phyloP scores from a whole-genome alignment of 2,329 filamentous ascomycete genomes.

The Didymella pomorum region DNA sequence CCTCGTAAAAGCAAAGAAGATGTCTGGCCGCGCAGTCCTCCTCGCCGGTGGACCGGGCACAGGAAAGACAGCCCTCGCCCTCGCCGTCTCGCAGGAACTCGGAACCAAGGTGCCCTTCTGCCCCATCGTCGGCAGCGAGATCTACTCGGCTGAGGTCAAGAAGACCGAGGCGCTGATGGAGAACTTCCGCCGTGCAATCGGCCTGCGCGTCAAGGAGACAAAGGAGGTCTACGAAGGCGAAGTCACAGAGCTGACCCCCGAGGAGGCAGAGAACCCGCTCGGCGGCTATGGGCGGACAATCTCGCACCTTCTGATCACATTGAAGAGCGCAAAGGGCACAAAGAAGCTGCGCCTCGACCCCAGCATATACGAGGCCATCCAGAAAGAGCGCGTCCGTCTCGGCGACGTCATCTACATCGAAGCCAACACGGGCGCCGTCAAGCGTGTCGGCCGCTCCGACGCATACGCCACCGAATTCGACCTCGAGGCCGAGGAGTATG shows the following conservation, averaged over 20 bases:
- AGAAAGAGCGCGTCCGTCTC: constrained; percentile 95
- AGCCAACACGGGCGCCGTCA: constrained; percentile 97
- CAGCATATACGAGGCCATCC: constrained; percentile 98
- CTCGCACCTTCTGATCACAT: constrained; percentile 89
- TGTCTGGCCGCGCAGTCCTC: constrained; percentile 93
- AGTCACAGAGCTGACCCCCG: constrained; percentile 95
- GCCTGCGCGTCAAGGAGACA: constrained; percentile 92
- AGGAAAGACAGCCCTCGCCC: constrained; percentile 93
- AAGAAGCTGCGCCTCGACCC: constrained; percentile 98
- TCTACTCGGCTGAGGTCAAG: constrained; percentile 98
- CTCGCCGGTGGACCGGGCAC: constrained; percentile 92
- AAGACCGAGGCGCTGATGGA: constrained; percentile 99
- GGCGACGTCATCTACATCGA: constrained; percentile 99
- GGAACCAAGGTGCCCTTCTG: constrained; percentile 99
- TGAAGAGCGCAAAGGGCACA: constrained; percentile 95
- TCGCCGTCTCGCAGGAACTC: constrained; percentile 95
- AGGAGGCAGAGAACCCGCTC: constrained; percentile 96
- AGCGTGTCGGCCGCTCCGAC: constrained; percentile 93
- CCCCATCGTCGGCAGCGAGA: constrained; percentile 96
- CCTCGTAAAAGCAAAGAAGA: constrained; percentile 94
- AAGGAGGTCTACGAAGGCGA: constrained; percentile 99
- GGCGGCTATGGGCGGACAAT: constrained; percentile 98
- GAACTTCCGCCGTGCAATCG: constrained; percentile 96
- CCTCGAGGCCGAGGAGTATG: constrained; percentile 97
- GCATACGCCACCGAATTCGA: constrained; percentile 99